Percentiles rank a stretch among this genome's conserved stretches.
These are phyloP conservation scores for Cadophora luteo-olivacea DNA, from an alignment of 2,329 filamentous ascomycete genomes.

Conservation along the genomic window DNA sequence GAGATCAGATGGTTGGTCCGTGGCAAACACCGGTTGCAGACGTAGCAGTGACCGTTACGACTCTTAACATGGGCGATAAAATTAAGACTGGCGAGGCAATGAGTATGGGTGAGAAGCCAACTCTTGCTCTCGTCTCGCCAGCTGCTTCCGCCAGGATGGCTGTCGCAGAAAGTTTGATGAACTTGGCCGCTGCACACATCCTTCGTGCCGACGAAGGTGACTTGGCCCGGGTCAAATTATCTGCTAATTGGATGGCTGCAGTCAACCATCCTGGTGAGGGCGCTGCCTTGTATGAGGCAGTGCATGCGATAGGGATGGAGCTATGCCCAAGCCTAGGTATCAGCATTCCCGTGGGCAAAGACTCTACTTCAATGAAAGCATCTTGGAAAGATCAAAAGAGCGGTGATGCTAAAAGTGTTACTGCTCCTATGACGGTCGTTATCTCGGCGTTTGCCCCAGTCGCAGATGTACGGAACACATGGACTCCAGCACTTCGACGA, in stretches of 20 bases:
- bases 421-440: constrained; percentile 87
- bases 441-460: constrained; percentile 92
- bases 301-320: constrained; percentile 90
- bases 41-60: constrained; percentile 88
- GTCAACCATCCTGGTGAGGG: constrained; percentile 92
- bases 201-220: constrained; percentile 38
- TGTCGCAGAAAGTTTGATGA: constrained; percentile 91
- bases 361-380: constrained; percentile 99
- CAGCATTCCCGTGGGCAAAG: constrained; percentile 95
- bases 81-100: constrained; percentile 90
- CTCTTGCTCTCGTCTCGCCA: constrained; percentile 86
- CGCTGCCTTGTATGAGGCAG: constrained; percentile 90
- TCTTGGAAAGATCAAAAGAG: constrained; percentile 80
- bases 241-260: constrained; percentile 99
- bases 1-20: constrained; percentile 95
- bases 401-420: constrained; percentile 80
- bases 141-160: constrained; percentile 95
- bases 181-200: constrained; percentile 81
- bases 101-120: constrained; percentile 94
- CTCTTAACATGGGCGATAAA: constrained; percentile 70
- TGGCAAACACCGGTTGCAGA: constrained; percentile 97
- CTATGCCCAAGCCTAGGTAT: constrained; percentile 90
- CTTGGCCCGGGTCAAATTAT: constrained; percentile 85
- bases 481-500: constrained; percentile 88
- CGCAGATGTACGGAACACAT: constrained; percentile 81